phyloP scores from a whole-genome alignment of 1,139 yeast genomes.

The Sugiyamaella japonica region DNA sequence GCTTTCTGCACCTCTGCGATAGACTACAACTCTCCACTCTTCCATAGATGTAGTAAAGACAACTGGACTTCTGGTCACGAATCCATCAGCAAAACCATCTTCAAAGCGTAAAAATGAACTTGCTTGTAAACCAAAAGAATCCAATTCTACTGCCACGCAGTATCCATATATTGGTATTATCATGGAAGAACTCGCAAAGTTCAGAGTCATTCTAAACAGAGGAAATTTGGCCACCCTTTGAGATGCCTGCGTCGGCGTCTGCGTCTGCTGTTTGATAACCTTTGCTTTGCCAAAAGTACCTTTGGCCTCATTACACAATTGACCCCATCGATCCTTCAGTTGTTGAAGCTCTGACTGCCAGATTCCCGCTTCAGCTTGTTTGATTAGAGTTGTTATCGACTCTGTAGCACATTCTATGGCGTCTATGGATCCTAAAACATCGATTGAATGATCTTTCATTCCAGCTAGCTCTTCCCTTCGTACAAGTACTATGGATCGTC shows the following conservation, averaged over 20 bases:
- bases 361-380: conserved; percentile 1
- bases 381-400: conserved; percentile 4
- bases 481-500: not conserved
- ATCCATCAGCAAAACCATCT: conserved; percentile 14
- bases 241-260: not conserved
- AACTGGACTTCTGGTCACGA: conserved; percentile 10
- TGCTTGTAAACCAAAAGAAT: conserved; percentile 6
- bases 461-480: conserved; percentile 14
- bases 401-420: conserved; percentile 2
- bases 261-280: not conserved
- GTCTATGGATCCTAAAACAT: conserved; percentile 8
- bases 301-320: not conserved
- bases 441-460: conserved; percentile 15
- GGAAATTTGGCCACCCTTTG: conserved; percentile 2
- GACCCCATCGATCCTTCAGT: not conserved
- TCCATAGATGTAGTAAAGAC: conserved; percentile 8
- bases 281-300: not conserved
- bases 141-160: conserved; percentile 9
- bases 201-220: conserved; percentile 10
- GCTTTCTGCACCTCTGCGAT: not conserved
- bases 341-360: conserved; percentile 5
- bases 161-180: conserved; percentile 12
- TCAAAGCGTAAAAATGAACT: conserved; percentile 16
- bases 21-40: conserved; percentile 7
- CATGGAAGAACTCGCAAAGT: conserved; percentile 9